A percentile compares a stretch with the other conserved stretches of the same genome.
phyloP scores from a whole-genome alignment of 1,284 basidiomycete genomes.

The Microbotryum intermedium region DNA sequence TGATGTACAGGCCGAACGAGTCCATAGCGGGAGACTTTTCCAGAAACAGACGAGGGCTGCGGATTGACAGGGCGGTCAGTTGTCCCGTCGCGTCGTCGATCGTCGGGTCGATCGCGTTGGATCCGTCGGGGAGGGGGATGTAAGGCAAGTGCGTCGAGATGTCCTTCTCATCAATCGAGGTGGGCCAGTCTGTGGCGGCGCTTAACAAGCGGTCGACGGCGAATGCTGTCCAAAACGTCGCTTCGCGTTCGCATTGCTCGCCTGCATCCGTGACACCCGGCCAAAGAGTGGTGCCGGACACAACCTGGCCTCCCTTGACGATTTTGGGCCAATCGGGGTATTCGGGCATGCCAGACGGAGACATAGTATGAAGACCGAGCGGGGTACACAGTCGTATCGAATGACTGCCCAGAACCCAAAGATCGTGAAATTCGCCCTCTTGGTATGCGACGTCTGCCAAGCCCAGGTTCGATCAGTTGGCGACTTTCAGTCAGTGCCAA shows the following conservation, averaged over 20 bases:
- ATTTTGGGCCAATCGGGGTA: background rate
- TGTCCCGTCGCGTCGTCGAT: background rate
- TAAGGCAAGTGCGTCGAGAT: constrained; percentile 25
- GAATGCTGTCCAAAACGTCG: constrained; percentile 28
- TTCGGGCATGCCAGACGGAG: constrained; percentile 6
- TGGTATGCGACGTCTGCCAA: constrained; percentile 14
- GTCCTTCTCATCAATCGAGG: constrained; percentile 27
- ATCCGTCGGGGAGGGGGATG: background rate
- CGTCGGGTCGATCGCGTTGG: background rate
- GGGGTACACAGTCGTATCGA: constrained; percentile 22
- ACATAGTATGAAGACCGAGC: constrained; percentile 22
- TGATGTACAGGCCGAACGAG: constrained; percentile 25
- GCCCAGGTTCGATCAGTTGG: too few relatives aligned
- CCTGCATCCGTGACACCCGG: constrained; percentile 3
- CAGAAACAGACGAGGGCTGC: constrained; percentile 10
- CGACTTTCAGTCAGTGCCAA: too few relatives aligned
- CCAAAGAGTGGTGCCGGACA: too few relatives aligned
- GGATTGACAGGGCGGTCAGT: constrained; percentile 14
- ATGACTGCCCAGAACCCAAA: constrained; percentile 22
- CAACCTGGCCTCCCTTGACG: background rate
- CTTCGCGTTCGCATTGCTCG: constrained; percentile 20
- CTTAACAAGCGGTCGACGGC: constrained; percentile 17
- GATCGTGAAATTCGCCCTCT: constrained; percentile 11
- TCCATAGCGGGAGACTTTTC: constrained; percentile 14
- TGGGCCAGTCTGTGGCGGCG: constrained; percentile 15